Evolutionary conservation across 140 eudicot genomes (phyloP), one percentile per base, ranked within the genome.

Genomic region (Anethum foeniculum): DNA sequence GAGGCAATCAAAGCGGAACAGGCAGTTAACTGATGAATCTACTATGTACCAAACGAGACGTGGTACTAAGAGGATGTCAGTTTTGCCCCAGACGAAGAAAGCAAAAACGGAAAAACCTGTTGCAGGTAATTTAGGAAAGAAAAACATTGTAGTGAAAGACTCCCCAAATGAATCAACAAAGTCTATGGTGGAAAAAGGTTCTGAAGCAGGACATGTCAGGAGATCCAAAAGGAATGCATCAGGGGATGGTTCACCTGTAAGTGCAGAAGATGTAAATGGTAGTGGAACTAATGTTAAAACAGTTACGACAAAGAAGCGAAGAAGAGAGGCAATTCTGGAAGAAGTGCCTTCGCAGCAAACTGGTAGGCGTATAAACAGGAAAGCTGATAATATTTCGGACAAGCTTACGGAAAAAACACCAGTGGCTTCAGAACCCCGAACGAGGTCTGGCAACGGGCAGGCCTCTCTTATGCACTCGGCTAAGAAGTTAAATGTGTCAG

Each of bases 191-290:
- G 38, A 71, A 15, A 81, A 39, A 30, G 52, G 32, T 67, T 62
- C 73, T 67, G 73, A 38, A 25, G 23, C 51, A 27, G 58, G 28
- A 48, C 43, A 75, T 47, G 51, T 48, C 13, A 64, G 83, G 65
- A 47, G 77, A 64, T 58, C 86, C 34, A 80, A 76, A 75, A 83
- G 80, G 86, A 83, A 34, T 43, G 75, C 81, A 46, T 78, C 88
- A 36, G 77, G 46, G 15, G 23, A 46, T 49, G 80, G 43, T 25
- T 46, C 79, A 7, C 10, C n/a, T 62, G 65, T 52, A 12, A 71
- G 1, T 21, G 0, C 30, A 43, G 72, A 78, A 19, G 77, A 60
- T 19, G n/a, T 18, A 39, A 25, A 39, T 13, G 80, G 65, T 25
- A 28, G 25, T 73, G 43, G 76, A 44, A n/a, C 18, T 12, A 38